Conservation (phyloP, 2,329 filamentous ascomycete species). For the Aspergillus fijiensis region DNA sequence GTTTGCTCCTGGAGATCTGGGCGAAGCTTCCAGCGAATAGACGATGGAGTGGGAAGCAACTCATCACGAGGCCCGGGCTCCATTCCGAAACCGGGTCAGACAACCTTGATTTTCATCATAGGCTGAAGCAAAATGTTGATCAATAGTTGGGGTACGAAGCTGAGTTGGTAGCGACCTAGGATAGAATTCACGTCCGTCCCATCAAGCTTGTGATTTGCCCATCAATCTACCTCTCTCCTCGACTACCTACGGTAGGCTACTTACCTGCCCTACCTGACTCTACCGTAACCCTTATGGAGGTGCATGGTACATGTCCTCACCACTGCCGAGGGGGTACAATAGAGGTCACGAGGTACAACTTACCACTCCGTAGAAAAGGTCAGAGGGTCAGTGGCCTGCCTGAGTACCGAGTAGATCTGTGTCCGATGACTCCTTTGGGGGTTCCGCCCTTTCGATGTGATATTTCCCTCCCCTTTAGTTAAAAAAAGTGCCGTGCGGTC, state of each 20-base stretch:
- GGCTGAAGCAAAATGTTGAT: conserved; percentile 1
- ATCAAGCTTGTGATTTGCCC: neutral
- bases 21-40: neutral
- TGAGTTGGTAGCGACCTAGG: too few relatives aligned
- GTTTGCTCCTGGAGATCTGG: neutral
- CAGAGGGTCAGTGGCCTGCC: neutral
- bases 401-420: neutral
- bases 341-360: neutral
- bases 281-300: neutral
- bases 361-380: neutral
- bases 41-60: neutral
- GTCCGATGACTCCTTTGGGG: neutral
- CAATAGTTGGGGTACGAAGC: neutral
- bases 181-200: neutral
- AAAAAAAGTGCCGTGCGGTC: neutral
- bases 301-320: neutral
- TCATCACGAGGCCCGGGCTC: conserved; percentile 6
- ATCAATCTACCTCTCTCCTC: too few relatives aligned
- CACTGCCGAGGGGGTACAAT: neutral
- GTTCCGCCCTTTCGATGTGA: neutral
- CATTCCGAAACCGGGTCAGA: conserved; percentile 5
- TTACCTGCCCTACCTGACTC: too few relatives aligned
- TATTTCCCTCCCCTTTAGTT: neutral
- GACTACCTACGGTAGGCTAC: too few relatives aligned
- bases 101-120: neutral